Evolutionary conservation across 2,329 filamentous ascomycete genomes (phyloP), one percentile per base, ranked within the genome.

Genomic region (Sodiomyces alkalinus): DNA sequence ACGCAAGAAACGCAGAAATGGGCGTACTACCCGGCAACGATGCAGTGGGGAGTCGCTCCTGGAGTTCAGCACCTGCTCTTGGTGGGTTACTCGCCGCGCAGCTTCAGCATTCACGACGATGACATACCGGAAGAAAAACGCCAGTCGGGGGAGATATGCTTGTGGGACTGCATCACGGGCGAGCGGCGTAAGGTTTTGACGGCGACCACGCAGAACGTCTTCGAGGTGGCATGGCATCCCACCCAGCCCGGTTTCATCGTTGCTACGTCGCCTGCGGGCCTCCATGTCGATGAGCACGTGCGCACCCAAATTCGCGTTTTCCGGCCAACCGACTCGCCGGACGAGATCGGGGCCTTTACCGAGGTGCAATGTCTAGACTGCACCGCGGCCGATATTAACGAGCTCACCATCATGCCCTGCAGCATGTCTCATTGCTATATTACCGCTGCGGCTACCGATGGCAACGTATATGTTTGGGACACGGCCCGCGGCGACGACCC

Each of bases 171-270:
- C 0, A 30, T 44, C 1, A 51, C 49, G 2, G 52, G 54, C 7
- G 43, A 52, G 7, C 51, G 56, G 24, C 49, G 72, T 24, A 54
- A 51, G 4, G 55, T 76, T 4, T 48, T 56, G 13, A 61, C 63
- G 3, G 62, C 58, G 2, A 61, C 60, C 1, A 62, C 59, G 1
- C 60, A 68, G 25, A 76, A 77, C 32, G 67, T 75, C 2, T 77
- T 77, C 24, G 72, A 77, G 39, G 64, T 75, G 2, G 51, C 60
- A 0, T 77, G 72, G 72, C 72, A 77, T 40, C 71, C 72, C 0
- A 55, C 42, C 0, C 51, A 64, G 25, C 48, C 54, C 3, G 53
- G 55, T 14, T 76, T 76, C 37, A 50, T 69, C 5, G 68, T 60
- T 4, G 71, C 69, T 2, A 74, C 68, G 0, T 66, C 69, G 0